Evolutionary conservation across 2,329 filamentous ascomycete genomes (phyloP).

Genomic region (Fragosphaeria purpurea): DNA sequence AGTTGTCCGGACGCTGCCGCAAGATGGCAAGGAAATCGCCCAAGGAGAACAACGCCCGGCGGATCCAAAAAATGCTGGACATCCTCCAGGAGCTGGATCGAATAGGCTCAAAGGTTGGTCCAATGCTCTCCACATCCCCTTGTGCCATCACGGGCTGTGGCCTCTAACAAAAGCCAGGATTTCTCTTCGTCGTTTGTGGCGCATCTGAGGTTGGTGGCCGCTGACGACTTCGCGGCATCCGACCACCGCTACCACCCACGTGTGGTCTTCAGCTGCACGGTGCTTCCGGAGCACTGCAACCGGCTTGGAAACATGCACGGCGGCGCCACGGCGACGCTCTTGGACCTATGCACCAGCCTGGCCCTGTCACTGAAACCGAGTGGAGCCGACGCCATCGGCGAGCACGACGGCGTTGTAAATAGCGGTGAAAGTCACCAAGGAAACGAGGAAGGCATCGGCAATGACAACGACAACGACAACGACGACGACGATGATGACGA

Average conservation of each 20-base stretch:
- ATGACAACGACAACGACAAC: not conserved
- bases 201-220: slow-evolving; percentile 29
- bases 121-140: not conserved
- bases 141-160: not conserved
- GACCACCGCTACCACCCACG: slow-evolving; percentile 5
- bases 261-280: slow-evolving; percentile 32
- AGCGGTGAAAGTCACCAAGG: too few species aligned
- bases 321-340: slow-evolving; percentile 54
- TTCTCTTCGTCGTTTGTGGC: slow-evolving; percentile 35
- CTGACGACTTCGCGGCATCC: slow-evolving; percentile 10
- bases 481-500: not conserved
- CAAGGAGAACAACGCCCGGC: slow-evolving; percentile 3
- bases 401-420: too few species aligned
- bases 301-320: slow-evolving; percentile 46
- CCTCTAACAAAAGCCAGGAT: slow-evolving; percentile 9
- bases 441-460: not conserved
- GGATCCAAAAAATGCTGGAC: slow-evolving; percentile 8
- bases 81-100: not conserved
- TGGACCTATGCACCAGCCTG: slow-evolving; percentile 55
- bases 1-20: too few species aligned
- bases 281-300: slow-evolving; percentile 44
- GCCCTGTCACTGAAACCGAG: slow-evolving; percentile 35
- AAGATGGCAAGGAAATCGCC: not conserved
- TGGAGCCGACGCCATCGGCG: too few species aligned
- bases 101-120: not conserved